Conservation (phyloP, 768 basidiomycete genomes). For the Hygrophoropsis aurantiaca region DNA sequence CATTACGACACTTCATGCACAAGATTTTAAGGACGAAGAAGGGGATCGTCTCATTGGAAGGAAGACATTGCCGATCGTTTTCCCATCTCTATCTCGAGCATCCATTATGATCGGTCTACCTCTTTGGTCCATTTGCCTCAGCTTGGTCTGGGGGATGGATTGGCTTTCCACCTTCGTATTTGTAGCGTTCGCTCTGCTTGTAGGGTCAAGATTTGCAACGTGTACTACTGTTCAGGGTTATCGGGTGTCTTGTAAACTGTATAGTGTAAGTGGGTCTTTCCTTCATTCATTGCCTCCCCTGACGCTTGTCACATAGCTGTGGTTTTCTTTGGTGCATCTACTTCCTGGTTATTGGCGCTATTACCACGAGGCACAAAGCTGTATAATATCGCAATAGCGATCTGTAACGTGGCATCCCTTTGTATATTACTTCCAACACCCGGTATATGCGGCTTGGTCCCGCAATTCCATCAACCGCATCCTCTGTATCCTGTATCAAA, state of each 20-base stretch:
- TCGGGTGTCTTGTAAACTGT: slow-evolving; percentile 20
- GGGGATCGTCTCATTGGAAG: slow-evolving; percentile 38
- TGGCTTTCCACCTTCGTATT: slow-evolving; percentile 12
- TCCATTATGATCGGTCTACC: slow-evolving; percentile 20
- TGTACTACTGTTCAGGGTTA: slow-evolving; percentile 16
- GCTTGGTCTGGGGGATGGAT: slow-evolving; percentile 18
- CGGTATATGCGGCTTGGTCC: no score
- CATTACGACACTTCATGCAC: slow-evolving; percentile 29
- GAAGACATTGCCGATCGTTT: slow-evolving; percentile 39
- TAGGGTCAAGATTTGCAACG: slow-evolving; percentile 18
- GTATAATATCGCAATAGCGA: no score
- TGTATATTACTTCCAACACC: no score
- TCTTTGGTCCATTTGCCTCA: slow-evolving; percentile 23
- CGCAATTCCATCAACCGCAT: no score
- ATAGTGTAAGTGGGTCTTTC: slow-evolving; percentile 15
- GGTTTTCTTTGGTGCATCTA: slow-evolving; percentile 8
- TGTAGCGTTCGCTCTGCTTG: slow-evolving; percentile 13
- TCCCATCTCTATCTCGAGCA: slow-evolving; percentile 24
- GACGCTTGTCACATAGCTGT: background rate
- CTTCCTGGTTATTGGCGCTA: slow-evolving; percentile 10
- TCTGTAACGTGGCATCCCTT: no score
- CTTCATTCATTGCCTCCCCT: background rate
- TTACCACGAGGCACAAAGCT: background rate
- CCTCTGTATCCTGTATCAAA: no score
- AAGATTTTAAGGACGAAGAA: slow-evolving; percentile 37